Conservation (phyloP, 441 rosid genomes). For the Pelargonium fulgidum region DNA sequence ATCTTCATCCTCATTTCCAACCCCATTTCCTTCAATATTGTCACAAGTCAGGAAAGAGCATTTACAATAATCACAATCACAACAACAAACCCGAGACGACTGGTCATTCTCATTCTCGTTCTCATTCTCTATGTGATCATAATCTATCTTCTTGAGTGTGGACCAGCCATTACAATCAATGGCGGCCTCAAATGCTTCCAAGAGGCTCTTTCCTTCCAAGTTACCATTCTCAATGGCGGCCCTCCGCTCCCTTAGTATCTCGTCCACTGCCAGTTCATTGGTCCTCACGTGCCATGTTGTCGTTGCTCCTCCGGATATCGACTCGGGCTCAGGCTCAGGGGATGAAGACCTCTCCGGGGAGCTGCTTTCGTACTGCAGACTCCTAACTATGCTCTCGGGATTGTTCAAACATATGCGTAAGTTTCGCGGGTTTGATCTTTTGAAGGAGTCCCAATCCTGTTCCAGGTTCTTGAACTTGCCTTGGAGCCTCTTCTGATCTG, state of each 20-base stretch:
- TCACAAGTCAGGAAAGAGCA: conserved; percentile 21
- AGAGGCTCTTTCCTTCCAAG: conserved; percentile 48
- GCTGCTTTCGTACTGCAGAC: conserved; percentile 26
- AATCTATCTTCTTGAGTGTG: conserved; percentile 26
- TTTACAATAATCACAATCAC: conserved; percentile 8
- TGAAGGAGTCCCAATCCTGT: conserved; percentile 38
- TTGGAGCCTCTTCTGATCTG: conserved; percentile 22
- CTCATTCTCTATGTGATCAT: conserved; percentile 7
- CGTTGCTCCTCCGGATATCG: conserved; percentile 9
- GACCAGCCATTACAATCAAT: conserved; percentile 15
- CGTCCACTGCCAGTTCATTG: conserved; percentile 32
- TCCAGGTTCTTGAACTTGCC: conserved; percentile 25
- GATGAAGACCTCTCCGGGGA: conserved; percentile 23
- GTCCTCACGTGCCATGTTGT: conserved; percentile 30
- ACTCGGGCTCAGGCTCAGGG: no score
- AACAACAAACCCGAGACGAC: conserved; percentile 2
- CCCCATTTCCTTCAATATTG: conserved; percentile 13
- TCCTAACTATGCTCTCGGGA: conserved; percentile 21
- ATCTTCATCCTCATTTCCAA: not conserved
- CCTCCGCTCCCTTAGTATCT: conserved; percentile 34
- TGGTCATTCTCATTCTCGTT: not conserved
- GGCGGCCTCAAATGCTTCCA: conserved; percentile 19
- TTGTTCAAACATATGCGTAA: conserved; percentile 22
- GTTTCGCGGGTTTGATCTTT: conserved; percentile 22
- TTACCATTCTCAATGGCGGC: conserved; percentile 41